Evolutionary conservation across 805 yeast genomes (phyloP), one percentile per base, ranked within the genome.

Genomic region (Yarrowia deformans): DNA sequence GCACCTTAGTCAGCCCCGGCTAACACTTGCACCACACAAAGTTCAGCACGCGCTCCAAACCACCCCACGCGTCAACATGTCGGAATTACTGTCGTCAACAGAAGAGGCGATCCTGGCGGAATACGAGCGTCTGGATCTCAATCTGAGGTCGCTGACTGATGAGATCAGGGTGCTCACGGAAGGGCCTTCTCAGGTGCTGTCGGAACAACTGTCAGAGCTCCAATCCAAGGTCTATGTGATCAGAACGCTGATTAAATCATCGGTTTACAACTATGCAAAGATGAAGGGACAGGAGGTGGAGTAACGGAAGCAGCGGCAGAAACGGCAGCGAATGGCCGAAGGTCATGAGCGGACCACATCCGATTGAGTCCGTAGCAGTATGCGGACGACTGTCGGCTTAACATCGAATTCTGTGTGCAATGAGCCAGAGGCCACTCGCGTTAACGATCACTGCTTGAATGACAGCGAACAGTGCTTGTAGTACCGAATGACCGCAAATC

Each of bases 211-310:
- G 72, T 81, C 91, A 37, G 84, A 81, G 32, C 81, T 89, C 66
- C 93, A 89, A 73, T 81, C 85, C 71, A 88, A 88, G 72, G 81
- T 87, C 13, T 88, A 89, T 0, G 77, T 88, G 67, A 89, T 89
- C 4, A 87, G 87, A 64, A 88, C 92, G 0, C 76, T 88, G 52
- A 83, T 89, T 77, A 87, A 88, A 72, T 88, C 90, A 5, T 89
- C 92, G 3, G 91, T 89, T 4, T 89, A 64, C 45, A 64, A 48
- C 18, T 48, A 49, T 10, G 66, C 66, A 3, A 60, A 60, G 23
- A 60, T 45, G 52, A 60, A 60, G 66, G 66, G 89, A 74, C 84
- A 88, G 18, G 79, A 89, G 66, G 84, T 87, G 69, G 75, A 87
- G 48, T 88, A 87, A 72, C 8, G 2, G 83, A n/a, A n/a, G n/a